Evolutionary conservation across 768 basidiomycete species (phyloP).

Genomic region (Termitomyces sp.): DNA sequence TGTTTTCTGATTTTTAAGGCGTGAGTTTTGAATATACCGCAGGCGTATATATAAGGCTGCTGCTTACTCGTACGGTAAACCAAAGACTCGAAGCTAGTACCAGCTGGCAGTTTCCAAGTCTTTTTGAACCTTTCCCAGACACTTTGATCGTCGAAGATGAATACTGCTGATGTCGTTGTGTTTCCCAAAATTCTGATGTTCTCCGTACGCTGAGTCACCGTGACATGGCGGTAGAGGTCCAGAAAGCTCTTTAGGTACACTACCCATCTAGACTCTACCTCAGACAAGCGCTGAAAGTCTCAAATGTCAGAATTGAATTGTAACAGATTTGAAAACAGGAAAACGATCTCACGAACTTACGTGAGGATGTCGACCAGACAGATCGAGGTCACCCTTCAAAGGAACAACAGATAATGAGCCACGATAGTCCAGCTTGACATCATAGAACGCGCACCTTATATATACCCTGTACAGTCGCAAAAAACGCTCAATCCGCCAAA

Average conservation of each 20-base stretch:
- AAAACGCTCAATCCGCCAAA: background rate
- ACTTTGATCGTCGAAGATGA: background rate
- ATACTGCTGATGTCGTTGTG: too few relatives aligned
- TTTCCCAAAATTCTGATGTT: background rate
- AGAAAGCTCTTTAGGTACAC: background rate
- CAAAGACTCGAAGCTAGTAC: background rate
- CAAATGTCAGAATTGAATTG: background rate
- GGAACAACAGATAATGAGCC: background rate
- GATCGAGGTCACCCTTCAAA: background rate
- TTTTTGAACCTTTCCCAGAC: background rate
- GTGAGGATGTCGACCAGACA: conserved; percentile 2
- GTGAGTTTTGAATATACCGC: background rate
- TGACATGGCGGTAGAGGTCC: background rate
- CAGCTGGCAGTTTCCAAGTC: background rate
- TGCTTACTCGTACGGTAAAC: background rate
- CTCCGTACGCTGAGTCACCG: background rate
- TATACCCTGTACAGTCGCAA: background rate
- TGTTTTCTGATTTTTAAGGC: background rate
- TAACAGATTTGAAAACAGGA: background rate
- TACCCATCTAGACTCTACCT: background rate
- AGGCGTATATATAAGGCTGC: too few relatives aligned
- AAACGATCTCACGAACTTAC: background rate
- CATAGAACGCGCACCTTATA: background rate
- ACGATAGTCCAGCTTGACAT: background rate
- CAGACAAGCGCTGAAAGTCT: background rate